phyloP scores from a whole-genome alignment of 164 flowering plant genomes.

The Santalum album region DNA sequence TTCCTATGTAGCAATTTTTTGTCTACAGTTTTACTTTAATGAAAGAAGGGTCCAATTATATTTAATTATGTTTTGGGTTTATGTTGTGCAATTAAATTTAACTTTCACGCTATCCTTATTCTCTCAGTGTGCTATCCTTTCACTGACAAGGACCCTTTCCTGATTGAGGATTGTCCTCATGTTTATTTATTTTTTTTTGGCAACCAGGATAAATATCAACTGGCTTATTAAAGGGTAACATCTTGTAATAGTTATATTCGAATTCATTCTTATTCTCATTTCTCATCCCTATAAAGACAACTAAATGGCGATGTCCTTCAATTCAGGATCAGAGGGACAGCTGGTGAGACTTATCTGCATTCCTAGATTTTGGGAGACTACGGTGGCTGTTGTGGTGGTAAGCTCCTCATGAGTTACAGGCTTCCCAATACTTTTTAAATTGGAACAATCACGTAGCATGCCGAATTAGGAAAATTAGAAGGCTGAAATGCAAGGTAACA shows the following conservation, averaged over 20 bases:
- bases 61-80: too few species aligned
- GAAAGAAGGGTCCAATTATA: too few species aligned
- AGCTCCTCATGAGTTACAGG: too few species aligned
- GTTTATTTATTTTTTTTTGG: conserved; percentile 95
- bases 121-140: conserved; percentile 92
- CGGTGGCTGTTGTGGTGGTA: conserved; percentile 80
- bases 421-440: too few species aligned
- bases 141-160: conserved; percentile 87
- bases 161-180: conserved; percentile 86
- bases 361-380: conserved; percentile 82
- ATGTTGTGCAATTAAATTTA: too few species aligned
- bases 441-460: too few species aligned
- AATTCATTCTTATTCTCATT: neutral
- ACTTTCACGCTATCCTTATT: neutral
- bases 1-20: too few species aligned
- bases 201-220: conserved; percentile 69
- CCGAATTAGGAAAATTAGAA: neutral
- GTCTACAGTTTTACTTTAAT: too few species aligned
- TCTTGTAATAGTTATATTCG: neutral
- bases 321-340: conserved; percentile 87
- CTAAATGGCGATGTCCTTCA: neutral
- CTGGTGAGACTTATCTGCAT: conserved; percentile 71
- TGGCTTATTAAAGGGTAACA: conserved; percentile 54
- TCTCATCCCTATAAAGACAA: neutral
- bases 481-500: too few species aligned